These are phyloP conservation scores for Saccharomycopsis sp. DNA, from an alignment of 805 yeast genomes.

Conservation along the genomic window DNA sequence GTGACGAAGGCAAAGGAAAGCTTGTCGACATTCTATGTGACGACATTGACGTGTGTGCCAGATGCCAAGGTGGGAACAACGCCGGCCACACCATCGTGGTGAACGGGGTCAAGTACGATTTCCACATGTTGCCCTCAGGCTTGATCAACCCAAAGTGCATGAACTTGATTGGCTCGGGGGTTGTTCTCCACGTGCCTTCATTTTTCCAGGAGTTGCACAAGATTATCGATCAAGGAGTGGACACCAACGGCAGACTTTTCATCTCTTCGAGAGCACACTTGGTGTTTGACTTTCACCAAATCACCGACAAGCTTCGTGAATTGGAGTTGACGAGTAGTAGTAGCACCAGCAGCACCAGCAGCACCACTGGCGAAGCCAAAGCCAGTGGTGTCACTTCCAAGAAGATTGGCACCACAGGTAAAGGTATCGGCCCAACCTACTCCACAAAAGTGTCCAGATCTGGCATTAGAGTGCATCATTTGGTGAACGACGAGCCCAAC, in stretches of 20 bases:
- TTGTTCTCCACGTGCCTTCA: slow-evolving; percentile 90
- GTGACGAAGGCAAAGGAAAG: slow-evolving; percentile 99
- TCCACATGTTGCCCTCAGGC: slow-evolving; percentile 99
- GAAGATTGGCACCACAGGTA: slow-evolving; percentile 96
- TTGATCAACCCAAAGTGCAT: slow-evolving; percentile 85
- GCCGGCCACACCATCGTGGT: slow-evolving; percentile 99
- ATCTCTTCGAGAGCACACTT: slow-evolving; percentile 90
- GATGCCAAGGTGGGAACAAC: slow-evolving; percentile 98
- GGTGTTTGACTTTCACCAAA: slow-evolving; percentile 96
- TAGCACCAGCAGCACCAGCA: no score
- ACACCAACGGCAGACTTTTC: slow-evolving; percentile 59
- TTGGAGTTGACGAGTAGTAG: slow-evolving; percentile 69
- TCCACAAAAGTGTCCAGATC: slow-evolving; percentile 95
- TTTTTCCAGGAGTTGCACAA: slow-evolving; percentile 79
- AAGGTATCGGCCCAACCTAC: slow-evolving; percentile 98
- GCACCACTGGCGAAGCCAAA: slow-evolving; percentile 52
- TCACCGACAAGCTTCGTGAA: slow-evolving; percentile 92
- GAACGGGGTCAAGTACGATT: slow-evolving; percentile 79
- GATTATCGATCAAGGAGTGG: slow-evolving; percentile 73
- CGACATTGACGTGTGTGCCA: slow-evolving; percentile 90
- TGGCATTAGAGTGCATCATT: slow-evolving; percentile 93
- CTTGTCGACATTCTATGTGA: slow-evolving; percentile 93
- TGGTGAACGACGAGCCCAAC: slow-evolving; percentile 79
- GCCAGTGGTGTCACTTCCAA: no score
- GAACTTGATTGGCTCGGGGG: slow-evolving; percentile 92